phyloP scores from a whole-genome alignment of 768 basidiomycete genomes.

The Tremella mesenterica region DNA sequence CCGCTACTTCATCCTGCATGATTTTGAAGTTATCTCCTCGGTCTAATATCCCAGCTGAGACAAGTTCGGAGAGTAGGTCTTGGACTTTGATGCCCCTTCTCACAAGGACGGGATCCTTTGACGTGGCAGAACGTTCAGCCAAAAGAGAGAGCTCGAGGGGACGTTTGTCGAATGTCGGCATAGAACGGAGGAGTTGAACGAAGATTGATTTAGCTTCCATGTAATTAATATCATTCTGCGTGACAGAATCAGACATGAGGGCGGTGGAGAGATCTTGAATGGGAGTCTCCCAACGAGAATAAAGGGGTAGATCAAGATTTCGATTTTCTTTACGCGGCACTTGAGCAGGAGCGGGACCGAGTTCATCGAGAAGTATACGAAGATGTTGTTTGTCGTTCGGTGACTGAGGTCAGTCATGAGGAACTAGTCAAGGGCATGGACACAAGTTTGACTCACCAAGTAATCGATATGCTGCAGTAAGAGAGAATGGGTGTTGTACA shows the following conservation, averaged over 20 bases:
- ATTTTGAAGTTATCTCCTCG: conserved; percentile 73
- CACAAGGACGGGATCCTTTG: conserved; percentile 91
- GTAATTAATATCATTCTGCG: conserved; percentile 96
- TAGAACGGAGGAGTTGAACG: conserved; percentile 90
- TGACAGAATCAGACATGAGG: conserved; percentile 79
- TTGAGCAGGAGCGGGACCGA: conserved; percentile 84
- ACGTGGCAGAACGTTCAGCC: conserved; percentile 91
- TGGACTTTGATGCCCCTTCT: conserved; percentile 98
- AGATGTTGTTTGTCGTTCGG: conserved; percentile 97
- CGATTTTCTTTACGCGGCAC: conserved; percentile 98
- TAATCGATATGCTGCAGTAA: conserved; percentile 91
- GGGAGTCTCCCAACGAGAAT: conserved; percentile 98
- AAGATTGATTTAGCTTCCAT: conserved; percentile 99
- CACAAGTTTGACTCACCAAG: conserved; percentile 54
- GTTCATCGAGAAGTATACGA: conserved; percentile 90
- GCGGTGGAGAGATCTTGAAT: conserved; percentile 95
- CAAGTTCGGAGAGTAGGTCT: conserved; percentile 94
- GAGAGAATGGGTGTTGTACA: conserved; percentile 97
- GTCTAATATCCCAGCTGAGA: conserved; percentile 80
- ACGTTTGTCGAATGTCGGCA: conserved; percentile 74
- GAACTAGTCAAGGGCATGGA: background rate
- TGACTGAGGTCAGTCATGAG: conserved; percentile 52
- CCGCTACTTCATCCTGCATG: conserved; percentile 94
- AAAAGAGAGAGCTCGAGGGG: conserved; percentile 82
- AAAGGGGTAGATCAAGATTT: conserved; percentile 80